These are phyloP conservation scores for Candida sanyaensis DNA, from an alignment of 1,139 yeast genomes.

Conservation along the genomic window DNA sequence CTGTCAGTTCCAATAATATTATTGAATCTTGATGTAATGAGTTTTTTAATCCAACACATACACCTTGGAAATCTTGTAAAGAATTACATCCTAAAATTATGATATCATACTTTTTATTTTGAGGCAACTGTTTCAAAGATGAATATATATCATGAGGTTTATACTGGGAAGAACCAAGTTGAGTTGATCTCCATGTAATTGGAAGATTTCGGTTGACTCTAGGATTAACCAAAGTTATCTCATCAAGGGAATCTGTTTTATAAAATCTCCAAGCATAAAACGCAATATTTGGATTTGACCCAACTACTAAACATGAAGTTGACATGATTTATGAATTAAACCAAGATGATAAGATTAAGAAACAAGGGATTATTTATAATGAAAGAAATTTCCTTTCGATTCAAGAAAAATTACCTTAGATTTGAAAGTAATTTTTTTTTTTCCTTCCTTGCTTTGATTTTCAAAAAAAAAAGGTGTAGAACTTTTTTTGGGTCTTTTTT, in stretches of 20 bases:
- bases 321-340: not conserved
- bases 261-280: conserved; percentile 54
- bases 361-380: not conserved
- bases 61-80: conserved; percentile 44
- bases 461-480: too few species aligned
- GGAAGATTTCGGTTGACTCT: conserved; percentile 16
- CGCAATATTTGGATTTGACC: conserved; percentile 49
- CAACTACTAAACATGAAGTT: conserved; percentile 27
- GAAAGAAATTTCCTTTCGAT: too few species aligned
- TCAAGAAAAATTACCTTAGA: too few species aligned
- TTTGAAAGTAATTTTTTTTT: too few species aligned
- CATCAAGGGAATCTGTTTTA: conserved; percentile 32
- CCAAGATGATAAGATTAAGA: not conserved
- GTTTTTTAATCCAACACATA: conserved; percentile 28
- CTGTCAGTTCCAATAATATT: conserved; percentile 66
- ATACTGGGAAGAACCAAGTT: conserved; percentile 20
- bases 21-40: conserved; percentile 39
- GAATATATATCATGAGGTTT: conserved; percentile 24
- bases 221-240: conserved; percentile 36
- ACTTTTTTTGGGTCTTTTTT: too few species aligned
- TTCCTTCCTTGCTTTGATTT: too few species aligned
- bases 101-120: conserved; percentile 30
- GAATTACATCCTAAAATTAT: conserved; percentile 37
- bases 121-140: conserved; percentile 20
- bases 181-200: conserved; percentile 22